phyloP scores from a whole-genome alignment of 148 eudicot species.

The Salicornia ramosissima region DNA sequence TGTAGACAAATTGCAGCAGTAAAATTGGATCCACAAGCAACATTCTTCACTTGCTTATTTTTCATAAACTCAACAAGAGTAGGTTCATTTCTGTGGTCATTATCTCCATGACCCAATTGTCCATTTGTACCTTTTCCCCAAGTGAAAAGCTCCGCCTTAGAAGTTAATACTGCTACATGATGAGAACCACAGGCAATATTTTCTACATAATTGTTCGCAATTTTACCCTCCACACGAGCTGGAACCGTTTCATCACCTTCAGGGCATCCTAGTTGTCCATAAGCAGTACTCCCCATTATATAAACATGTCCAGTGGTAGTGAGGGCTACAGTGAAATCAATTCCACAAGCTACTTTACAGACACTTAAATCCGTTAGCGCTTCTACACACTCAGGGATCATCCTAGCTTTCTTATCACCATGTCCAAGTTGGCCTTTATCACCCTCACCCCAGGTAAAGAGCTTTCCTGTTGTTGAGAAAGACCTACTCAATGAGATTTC shows the following conservation, averaged over 20 bases:
- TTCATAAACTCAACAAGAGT: constrained; percentile 55
- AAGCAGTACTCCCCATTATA: constrained; percentile 60
- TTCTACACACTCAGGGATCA: constrained; percentile 51
- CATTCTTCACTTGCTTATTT: constrained; percentile 70
- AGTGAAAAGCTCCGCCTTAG: constrained; percentile 71
- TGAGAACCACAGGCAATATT: constrained; percentile 84
- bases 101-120: constrained; percentile 86
- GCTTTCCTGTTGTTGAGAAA: constrained; percentile 39
- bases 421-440: constrained; percentile 86
- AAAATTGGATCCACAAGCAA: constrained; percentile 75
- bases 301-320: constrained; percentile 59
- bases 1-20: constrained; percentile 76
- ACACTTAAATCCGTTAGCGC: constrained; percentile 39
- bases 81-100: constrained; percentile 49
- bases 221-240: constrained; percentile 44
- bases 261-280: constrained; percentile 61
- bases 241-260: constrained; percentile 50
- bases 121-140: constrained; percentile 95
- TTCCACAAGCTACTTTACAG: constrained; percentile 67
- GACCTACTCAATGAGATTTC: constrained; percentile 31
- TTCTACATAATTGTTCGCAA: constrained; percentile 47
- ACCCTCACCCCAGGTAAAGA: constrained; percentile 95
- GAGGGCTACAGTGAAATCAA: constrained; percentile 58
- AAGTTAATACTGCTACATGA: constrained; percentile 80
- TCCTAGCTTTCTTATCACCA: constrained; percentile 55